Conservation (phyloP, 139 green algal species). For the Penium margaritaceum region DNA sequence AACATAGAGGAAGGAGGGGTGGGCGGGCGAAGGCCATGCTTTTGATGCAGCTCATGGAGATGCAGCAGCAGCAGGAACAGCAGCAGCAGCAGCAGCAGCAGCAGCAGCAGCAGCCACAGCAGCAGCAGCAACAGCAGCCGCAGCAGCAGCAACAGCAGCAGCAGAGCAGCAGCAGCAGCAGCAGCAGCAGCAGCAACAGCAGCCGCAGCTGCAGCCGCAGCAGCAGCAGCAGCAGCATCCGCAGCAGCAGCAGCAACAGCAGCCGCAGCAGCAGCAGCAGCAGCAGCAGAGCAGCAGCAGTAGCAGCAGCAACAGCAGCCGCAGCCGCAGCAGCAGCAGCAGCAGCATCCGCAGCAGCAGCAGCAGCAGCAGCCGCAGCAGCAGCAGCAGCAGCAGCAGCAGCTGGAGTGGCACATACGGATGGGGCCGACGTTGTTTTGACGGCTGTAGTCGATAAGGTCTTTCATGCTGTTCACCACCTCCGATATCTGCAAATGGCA, state of each 20-base stretch:
- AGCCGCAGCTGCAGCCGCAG: too few species aligned
- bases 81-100: too few species aligned
- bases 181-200: too few species aligned
- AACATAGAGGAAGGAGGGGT: too few species aligned
- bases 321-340: not conserved
- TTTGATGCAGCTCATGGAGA: too few species aligned
- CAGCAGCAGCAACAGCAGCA: not conserved
- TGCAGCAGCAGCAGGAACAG: too few species aligned
- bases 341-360: not conserved
- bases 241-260: not conserved
- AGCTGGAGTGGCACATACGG: slow-evolving; percentile 4
- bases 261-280: not conserved
- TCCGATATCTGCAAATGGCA: slow-evolving; percentile 44
- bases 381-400: not conserved
- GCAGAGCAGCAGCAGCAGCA: not conserved
- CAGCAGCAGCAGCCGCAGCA: not conserved
- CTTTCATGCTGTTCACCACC: slow-evolving; percentile 52
- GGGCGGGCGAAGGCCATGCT: too few species aligned
- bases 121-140: not conserved
- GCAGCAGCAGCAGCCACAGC: too few species aligned
- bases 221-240: not conserved
- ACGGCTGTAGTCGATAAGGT: slow-evolving; percentile 49
- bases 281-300: too few species aligned
- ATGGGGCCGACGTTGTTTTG: slow-evolving; percentile 40
- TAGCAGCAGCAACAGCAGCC: too few species aligned